These are phyloP conservation scores for Smallanthus sonchifolius DNA, from an alignment of 129 eudicot species.

Conservation along the genomic window DNA sequence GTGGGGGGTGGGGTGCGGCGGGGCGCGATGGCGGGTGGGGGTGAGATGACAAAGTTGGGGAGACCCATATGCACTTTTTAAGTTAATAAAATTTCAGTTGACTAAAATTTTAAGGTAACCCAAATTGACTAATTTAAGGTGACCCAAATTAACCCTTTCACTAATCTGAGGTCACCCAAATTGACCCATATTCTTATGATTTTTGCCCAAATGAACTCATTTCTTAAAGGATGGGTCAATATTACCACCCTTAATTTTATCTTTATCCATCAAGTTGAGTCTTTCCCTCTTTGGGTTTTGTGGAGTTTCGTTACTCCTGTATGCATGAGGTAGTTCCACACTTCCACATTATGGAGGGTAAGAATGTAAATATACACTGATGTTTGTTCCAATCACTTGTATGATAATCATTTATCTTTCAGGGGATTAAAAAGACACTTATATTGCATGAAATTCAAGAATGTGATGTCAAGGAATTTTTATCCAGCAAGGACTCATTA, in stretches of 20 bases:
- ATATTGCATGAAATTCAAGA: constrained; percentile 88
- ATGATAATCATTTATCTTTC: constrained; percentile 23
- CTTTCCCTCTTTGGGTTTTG: constrained; percentile 1
- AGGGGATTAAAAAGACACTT: constrained; percentile 84
- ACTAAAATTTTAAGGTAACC: too few relatives aligned
- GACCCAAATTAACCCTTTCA: too few relatives aligned
- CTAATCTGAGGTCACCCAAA: too few relatives aligned
- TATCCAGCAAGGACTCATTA: constrained; percentile 61
- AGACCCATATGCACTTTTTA: too few relatives aligned
- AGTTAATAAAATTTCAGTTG: too few relatives aligned
- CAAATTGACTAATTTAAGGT: too few relatives aligned
- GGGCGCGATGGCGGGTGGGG: too few relatives aligned
- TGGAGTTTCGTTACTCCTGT: neutral
- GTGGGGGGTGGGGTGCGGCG: too few relatives aligned
- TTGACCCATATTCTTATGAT: too few relatives aligned
- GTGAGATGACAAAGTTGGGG: too few relatives aligned
- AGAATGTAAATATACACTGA: constrained; percentile 1
- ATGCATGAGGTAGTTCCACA: constrained; percentile 11
- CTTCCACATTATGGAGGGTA: constrained; percentile 8
- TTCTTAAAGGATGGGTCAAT: too few relatives aligned
- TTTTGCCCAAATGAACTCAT: too few relatives aligned
- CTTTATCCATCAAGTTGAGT: neutral
- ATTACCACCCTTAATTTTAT: neutral
- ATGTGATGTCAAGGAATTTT: constrained; percentile 53
- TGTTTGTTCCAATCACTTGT: constrained; percentile 1